Conservation (phyloP, 2,329 filamentous ascomycete species). For the Exophiala aquamarina region DNA sequence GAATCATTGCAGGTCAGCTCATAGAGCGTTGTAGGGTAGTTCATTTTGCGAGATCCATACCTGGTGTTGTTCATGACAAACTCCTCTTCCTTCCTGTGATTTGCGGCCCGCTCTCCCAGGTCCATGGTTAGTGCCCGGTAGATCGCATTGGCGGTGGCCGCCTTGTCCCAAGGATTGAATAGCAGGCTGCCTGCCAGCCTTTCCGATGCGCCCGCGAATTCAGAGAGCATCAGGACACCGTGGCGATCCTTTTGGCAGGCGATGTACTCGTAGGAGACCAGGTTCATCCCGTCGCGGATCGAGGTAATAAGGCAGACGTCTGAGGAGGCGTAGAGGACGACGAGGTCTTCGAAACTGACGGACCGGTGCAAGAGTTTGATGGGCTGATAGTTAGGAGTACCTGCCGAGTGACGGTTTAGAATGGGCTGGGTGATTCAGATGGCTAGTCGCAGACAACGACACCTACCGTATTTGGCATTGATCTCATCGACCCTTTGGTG, state of each 20-base stretch:
- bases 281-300: slow-evolving; percentile 96
- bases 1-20: no score
- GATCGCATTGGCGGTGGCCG: neutral
- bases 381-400: slow-evolving; percentile 88
- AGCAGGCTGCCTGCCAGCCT: neutral
- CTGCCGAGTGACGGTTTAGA: slow-evolving; percentile 68
- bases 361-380: slow-evolving; percentile 82
- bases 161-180: slow-evolving; percentile 10
- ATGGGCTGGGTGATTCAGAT: slow-evolving; percentile 84
- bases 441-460: slow-evolving; percentile 84
- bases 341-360: slow-evolving; percentile 72
- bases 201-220: slow-evolving; percentile 78
- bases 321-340: slow-evolving; percentile 76
- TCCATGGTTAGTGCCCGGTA: slow-evolving; percentile 3
- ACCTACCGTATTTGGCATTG: slow-evolving; percentile 81
- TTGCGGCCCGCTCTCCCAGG: neutral
- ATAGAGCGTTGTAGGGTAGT: no score
- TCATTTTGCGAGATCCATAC: no score
- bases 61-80: no score
- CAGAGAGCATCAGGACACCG: slow-evolving; percentile 87
- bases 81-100: slow-evolving; percentile 5
- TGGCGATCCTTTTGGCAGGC: slow-evolving; percentile 84
- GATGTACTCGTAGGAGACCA: slow-evolving; percentile 90
- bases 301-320: slow-evolving; percentile 93
- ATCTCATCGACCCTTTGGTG: slow-evolving; percentile 44